Evolutionary conservation across 306 rosid species (phyloP), one percentile per base, ranked within the genome.

Genomic region (Lotus japonicus): DNA sequence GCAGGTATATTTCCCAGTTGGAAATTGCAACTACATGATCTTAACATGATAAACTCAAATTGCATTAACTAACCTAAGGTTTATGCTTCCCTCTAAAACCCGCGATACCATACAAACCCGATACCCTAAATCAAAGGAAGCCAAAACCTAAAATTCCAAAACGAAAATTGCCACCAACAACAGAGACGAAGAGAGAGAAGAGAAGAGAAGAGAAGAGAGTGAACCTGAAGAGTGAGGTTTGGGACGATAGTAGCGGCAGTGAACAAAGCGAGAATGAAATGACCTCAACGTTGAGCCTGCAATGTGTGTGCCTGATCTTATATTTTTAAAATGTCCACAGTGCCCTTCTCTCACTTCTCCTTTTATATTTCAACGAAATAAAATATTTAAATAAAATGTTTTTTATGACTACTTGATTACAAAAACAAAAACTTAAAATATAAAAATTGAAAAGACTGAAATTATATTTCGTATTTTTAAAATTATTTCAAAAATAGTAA

Each of bases 211-310:
- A n/a, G 3, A 3, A 58, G 63, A 48, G 39, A 66, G 42, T 54
- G 72, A 73, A 77, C 72, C 81, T 77, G 72, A 11, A 14, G 60
- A 71, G 62, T 15, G 48, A 10, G 55, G 9, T 19, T 39, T 13
- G 7, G 49, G 35, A 38, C 42, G 75, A 72, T 9, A 7, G 68
- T 49, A 6, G 63, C 38, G 50, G 48, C 62, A 61, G 74, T 68
- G 57, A 49, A 58, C 68, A 49, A 45, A 38, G 39, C 38, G 68
- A 58, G 13, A 65, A 63, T 16, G 17, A 50, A 53, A 21, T n/a
- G 53, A 39, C 26, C 36, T 52, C 41, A 1, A 58, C 50, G 49
- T 11, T 26, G 58, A 18, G 7, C 42, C 39, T 26, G 31, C 31
- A 12, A 62, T n/a, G n/a, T n/a, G 31, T 41, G 45, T 11, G n/a